These are phyloP conservation scores for Xylaria flabelliformis DNA, from an alignment of 495 filamentous ascomycete genomes.

Conservation along the genomic window DNA sequence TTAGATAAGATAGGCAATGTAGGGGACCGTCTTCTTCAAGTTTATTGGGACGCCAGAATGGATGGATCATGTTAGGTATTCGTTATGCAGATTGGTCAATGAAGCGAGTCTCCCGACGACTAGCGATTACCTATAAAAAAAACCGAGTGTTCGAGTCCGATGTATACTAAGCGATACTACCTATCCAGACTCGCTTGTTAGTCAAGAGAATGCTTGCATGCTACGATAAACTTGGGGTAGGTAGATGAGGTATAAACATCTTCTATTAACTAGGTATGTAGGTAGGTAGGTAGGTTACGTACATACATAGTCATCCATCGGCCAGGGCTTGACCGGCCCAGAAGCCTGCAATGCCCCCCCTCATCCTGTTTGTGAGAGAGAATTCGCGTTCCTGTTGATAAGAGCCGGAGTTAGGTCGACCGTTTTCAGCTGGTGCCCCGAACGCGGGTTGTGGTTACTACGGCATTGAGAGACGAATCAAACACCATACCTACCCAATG, in stretches of 20 bases:
- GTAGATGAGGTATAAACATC: too few species aligned
- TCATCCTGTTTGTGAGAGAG: not conserved
- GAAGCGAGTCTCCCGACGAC: not conserved
- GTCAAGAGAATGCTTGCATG: constrained; percentile 7
- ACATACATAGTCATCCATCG: not conserved
- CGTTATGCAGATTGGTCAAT: not conserved
- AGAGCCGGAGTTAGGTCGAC: constrained; percentile 15
- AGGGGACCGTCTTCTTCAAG: not conserved
- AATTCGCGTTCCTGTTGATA: not conserved
- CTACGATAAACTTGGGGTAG: too few species aligned
- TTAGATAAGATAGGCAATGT: too few species aligned
- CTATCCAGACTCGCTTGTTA: not conserved
- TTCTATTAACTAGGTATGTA: too few species aligned
- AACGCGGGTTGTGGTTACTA: not conserved
- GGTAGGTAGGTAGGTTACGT: not conserved
- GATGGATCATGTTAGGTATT: not conserved
- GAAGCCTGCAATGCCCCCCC: constrained; percentile 10
- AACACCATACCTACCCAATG: not conserved
- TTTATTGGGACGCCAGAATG: not conserved
- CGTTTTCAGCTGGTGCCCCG: constrained; percentile 17
- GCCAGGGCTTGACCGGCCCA: not conserved
- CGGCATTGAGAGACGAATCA: constrained; percentile 12
- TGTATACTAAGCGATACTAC: constrained; percentile 2
- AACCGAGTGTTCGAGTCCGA: not conserved
- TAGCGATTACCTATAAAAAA: not conserved